Evolutionary conservation across 2,329 filamentous ascomycete species (phyloP), one percentile per base, ranked within the genome.

Genomic region (Phialophora verrucosa): DNA sequence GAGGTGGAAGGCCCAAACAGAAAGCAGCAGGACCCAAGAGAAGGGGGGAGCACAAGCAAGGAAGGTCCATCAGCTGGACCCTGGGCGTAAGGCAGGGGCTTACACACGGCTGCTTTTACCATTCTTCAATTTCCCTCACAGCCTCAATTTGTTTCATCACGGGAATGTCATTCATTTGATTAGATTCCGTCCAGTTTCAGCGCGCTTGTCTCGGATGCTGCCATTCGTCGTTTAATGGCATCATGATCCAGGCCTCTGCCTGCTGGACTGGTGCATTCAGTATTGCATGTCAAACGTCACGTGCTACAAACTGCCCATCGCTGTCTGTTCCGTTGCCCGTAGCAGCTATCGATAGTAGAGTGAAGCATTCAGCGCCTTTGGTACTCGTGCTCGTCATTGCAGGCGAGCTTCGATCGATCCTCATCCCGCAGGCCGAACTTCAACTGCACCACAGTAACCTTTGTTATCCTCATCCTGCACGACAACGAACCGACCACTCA

Each of bases 401-500:
- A 58, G 56, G 59, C 69, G 47, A 69, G 63, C 64, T 61, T 55
- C 25, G 27, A 55, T 55, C 49, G 32, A 49, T 53, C 59, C 25
- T 65, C 70, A 58, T 54, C 47, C 59, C 62, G 66, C 61, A 55
- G 44, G 54, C 59, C 44, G 42, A 53, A 63, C 60, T 49, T 64
- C 56, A 68, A 51, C 59, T 64, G 38, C 47, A 47, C 50, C 66
- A 50, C 54, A 35, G 29, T 47, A 29, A 38, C 11, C 31, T 50
- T 53, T 20, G 27, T 61, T 63, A 59, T 44, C 27, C 32, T 20
- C 55, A 65, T 55, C 53, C 31, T 32, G 25, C 29, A 31, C 51
- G 42, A 57, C 67, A 66, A 75, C 49, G 14, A 31, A 31, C 11
- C n/a, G 25, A 32, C 11, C 25, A 20, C 25, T n/a, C 27, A 84